Conservation (phyloP, 2,329 filamentous ascomycete genomes). For the Colletotrichum salicis region DNA sequence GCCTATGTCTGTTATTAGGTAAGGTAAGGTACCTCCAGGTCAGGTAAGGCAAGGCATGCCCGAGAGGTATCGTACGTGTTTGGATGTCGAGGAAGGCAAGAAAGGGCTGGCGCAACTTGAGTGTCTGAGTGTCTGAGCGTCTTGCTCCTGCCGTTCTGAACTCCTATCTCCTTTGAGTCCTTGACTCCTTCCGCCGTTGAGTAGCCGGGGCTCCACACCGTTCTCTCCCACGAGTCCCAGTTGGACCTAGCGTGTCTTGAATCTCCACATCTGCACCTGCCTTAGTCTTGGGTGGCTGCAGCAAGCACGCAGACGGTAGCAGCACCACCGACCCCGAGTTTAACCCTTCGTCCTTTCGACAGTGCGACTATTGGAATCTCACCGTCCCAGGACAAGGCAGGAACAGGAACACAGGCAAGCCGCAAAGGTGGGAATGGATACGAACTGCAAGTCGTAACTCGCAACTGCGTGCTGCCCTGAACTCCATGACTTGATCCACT, state of each 20-base stretch:
- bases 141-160: not conserved
- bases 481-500: not conserved
- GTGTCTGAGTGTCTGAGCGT: not conserved
- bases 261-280: constrained; percentile 5
- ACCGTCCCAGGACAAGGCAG: too few species aligned
- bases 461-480: not conserved
- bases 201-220: constrained; percentile 2
- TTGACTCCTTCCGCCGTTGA: constrained; percentile 9
- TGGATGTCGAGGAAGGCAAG: too few species aligned
- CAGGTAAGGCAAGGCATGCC: not conserved
- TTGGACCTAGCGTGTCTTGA: not conserved
- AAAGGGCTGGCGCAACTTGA: not conserved
- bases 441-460: not conserved
- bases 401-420: not conserved
- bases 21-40: not conserved
- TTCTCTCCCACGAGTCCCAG: not conserved
- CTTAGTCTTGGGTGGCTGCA: not conserved
- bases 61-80: not conserved
- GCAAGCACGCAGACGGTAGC: not conserved
- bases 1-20: not conserved
- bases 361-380: not conserved
- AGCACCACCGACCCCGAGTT: constrained; percentile 12
- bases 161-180: not conserved
- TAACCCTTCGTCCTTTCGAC: constrained; percentile 3
- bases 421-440: not conserved